Conservation (phyloP, 257 asterid genomes). For the Orobanche coerulescens region DNA sequence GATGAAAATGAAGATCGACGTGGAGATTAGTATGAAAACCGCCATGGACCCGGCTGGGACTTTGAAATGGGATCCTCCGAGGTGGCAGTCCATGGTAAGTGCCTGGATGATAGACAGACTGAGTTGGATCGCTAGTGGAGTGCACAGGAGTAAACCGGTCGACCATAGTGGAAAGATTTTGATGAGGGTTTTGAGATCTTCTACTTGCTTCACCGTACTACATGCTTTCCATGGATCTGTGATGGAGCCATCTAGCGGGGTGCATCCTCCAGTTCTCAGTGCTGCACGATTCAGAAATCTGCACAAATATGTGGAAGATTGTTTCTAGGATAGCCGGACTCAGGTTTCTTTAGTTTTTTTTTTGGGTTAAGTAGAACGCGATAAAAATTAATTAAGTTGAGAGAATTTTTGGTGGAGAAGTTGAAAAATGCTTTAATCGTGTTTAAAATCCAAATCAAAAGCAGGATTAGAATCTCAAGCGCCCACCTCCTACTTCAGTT, state of each 20-base stretch:
- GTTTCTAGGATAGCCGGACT: background rate
- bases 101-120: conserved; percentile 60
- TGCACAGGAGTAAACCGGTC: conserved; percentile 51
- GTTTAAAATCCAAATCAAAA: too few relatives aligned
- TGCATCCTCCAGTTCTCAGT: conserved; percentile 31
- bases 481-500: too few relatives aligned
- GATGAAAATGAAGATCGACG: conserved; percentile 39
- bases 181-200: conserved; percentile 49
- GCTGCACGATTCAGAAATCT: conserved; percentile 74
- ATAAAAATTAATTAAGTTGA: too few relatives aligned
- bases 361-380: too few relatives aligned
- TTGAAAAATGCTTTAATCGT: too few relatives aligned
- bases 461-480: too few relatives aligned
- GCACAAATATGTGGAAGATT: background rate
- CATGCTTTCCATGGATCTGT: conserved; percentile 33
- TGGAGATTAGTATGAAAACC: conserved; percentile 45
- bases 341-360: background rate
- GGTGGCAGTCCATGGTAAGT: conserved; percentile 54
- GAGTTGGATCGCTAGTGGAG: conserved; percentile 50
- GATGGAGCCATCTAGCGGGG: conserved; percentile 13
- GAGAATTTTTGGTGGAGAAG: too few relatives aligned
- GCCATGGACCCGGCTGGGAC: conserved; percentile 62
- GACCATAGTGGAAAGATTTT: conserved; percentile 64
- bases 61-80: conserved; percentile 33
- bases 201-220: conserved; percentile 52